Base-by-base conservation (phyloP, 2,329 filamentous ascomycete genomes). In the Dryadomyces quercivorus region DNA sequence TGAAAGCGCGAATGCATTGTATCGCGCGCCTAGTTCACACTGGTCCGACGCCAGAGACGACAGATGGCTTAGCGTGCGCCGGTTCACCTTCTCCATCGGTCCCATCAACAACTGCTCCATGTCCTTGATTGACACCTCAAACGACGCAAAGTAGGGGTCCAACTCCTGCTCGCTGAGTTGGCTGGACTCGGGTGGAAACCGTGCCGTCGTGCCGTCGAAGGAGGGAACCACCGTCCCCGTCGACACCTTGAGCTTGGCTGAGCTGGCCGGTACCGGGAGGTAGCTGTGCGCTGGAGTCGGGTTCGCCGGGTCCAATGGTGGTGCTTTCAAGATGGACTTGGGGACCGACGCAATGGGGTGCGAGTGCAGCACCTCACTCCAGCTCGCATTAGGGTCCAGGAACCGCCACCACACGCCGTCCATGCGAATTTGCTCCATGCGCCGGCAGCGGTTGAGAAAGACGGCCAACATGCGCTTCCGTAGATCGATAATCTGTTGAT, bases 341-440 rank as follows among this genome's bases (percentile, higher is more conserved):
- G 94, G 93, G 55, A 98, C 87, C 20, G 88, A 94, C 5, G 89
- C 80, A 40, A 95, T 84, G 1, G 93, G 93, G 62, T 93, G 87
- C 4, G 92, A 92, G 68, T 94, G 85, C 7, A 98, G 73, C n/a
- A 98, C 91, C 70, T 98, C 93, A 65, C 81, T 94, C 91, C 93
- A 98, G 80, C 93, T 97, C 22, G 92, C 91, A 67, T 98, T 97
- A 12, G 94, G 93, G 66, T 98, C 93, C 38, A 98, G 76, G 65
- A 98, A 98, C 61, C 90, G 85, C 91, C 92, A 96, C 83, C 91
- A 95, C 26, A 98, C 91, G 2, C 92, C 92, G 65, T 98, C 93
- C 57, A 90, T 87, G 53, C 89, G 80, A 31, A 98, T 84, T 56
- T 92, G 85, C 63, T 92, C 87, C 92, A 97, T 97, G 59, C 83